phyloP scores from a whole-genome alignment of 805 yeast species.

The Wickerhamiella domercqiae region DNA sequence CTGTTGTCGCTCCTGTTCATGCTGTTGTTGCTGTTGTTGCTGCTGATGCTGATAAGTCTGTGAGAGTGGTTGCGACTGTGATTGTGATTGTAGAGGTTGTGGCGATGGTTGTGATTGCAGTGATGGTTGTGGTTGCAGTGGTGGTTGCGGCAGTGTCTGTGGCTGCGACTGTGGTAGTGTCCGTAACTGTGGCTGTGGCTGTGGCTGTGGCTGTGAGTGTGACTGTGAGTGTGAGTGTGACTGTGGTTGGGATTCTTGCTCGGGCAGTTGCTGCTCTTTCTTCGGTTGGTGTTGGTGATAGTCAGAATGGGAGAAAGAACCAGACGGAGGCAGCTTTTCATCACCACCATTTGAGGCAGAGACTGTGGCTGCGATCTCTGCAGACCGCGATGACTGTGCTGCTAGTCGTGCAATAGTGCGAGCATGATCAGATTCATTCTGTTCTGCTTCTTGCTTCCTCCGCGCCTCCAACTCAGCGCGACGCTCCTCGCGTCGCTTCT shows the following conservation, averaged over 20 bases:
- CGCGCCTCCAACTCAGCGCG: slow-evolving; percentile 1
- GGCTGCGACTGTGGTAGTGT: neutral
- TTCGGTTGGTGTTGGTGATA: slow-evolving; percentile 3
- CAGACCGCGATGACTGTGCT: neutral
- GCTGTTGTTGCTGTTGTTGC: slow-evolving; percentile 16
- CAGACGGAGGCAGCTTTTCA: neutral
- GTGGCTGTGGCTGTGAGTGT: no score
- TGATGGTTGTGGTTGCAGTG: slow-evolving; percentile 1
- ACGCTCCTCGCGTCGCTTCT: neutral
- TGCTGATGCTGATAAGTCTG: slow-evolving; percentile 18
- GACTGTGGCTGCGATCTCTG: neutral
- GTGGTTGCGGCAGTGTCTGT: slow-evolving; percentile 4
- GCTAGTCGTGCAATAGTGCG: neutral
- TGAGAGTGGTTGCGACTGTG: slow-evolving; percentile 8
- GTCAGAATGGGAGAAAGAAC: no score
- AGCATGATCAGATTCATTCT: neutral
- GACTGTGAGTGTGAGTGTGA: no score
- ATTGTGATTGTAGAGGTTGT: slow-evolving; percentile 3
- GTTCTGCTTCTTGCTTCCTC: slow-evolving; percentile 1
- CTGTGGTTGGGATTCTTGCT: no score
- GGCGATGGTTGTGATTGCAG: slow-evolving; percentile 4
- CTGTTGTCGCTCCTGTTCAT: slow-evolving; percentile 14
- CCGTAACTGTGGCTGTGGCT: neutral
- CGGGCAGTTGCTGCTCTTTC: neutral
- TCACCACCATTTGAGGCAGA: neutral